Evolutionary conservation across 805 yeast species (phyloP).

Genomic region (Schizosaccharomyces lindneri): DNA sequence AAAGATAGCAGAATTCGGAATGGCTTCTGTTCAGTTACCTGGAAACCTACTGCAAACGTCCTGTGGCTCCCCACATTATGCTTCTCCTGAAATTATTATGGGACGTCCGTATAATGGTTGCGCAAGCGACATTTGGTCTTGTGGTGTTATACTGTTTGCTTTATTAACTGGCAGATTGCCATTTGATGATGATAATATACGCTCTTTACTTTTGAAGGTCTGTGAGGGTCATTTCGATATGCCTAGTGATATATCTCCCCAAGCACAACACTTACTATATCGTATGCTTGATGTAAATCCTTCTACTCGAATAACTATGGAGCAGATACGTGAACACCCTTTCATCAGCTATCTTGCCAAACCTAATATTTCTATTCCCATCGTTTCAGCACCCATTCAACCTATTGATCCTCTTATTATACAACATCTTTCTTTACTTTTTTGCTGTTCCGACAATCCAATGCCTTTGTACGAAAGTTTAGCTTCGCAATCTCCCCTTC

Average conservation of each 20-base stretch:
- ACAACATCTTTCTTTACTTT: background rate
- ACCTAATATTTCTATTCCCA: slow-evolving; percentile 16
- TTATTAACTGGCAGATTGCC: slow-evolving; percentile 85
- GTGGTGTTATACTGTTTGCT: slow-evolving; percentile 80
- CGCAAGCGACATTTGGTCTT: slow-evolving; percentile 89
- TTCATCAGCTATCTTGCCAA: slow-evolving; percentile 40
- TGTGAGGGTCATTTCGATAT: slow-evolving; percentile 70
- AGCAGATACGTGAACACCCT: slow-evolving; percentile 59
- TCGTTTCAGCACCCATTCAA: slow-evolving; percentile 21
- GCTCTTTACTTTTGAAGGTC: slow-evolving; percentile 67
- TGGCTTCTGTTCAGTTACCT: slow-evolving; percentile 86
- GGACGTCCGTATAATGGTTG: slow-evolving; percentile 91
- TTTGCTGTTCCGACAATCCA: background rate
- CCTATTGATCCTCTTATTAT: slow-evolving; percentile 12
- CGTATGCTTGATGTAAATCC: slow-evolving; percentile 72
- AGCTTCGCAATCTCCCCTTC: background rate
- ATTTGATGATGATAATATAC: slow-evolving; percentile 85
- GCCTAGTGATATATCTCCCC: slow-evolving; percentile 55
- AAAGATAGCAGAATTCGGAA: slow-evolving; percentile 94
- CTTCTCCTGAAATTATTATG: slow-evolving; percentile 92
- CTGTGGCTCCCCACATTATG: slow-evolving; percentile 96
- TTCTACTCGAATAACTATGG: slow-evolving; percentile 47
- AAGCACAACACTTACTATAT: slow-evolving; percentile 67
- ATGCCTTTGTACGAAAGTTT: background rate
- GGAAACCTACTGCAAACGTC: slow-evolving; percentile 73